These are phyloP conservation scores for Curvularia eragrostidis DNA, from an alignment of 2,329 filamentous ascomycete species.

Conservation along the genomic window DNA sequence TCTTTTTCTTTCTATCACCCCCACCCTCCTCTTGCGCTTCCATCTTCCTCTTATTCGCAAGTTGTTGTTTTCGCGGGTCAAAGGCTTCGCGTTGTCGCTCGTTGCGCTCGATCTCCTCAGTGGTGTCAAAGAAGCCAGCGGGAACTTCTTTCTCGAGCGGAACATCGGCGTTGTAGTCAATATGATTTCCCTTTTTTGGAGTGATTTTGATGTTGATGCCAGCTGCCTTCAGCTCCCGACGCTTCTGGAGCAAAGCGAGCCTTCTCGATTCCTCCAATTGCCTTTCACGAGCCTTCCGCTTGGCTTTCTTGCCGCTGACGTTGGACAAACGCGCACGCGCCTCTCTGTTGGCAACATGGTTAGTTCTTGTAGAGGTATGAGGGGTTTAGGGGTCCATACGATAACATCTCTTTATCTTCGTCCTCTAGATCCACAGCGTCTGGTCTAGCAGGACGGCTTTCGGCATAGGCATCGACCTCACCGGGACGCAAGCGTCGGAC, in stretches of 20 bases:
- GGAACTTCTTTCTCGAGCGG: slow-evolving; percentile 94
- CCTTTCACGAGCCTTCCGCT: slow-evolving; percentile 93
- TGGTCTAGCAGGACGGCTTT: slow-evolving; percentile 92
- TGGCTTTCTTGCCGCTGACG: slow-evolving; percentile 98
- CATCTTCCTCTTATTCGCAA: slow-evolving; percentile 90
- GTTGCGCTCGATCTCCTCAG: slow-evolving; percentile 79
- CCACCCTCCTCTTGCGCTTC: slow-evolving; percentile 83
- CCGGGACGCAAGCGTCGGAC: slow-evolving; percentile 87
- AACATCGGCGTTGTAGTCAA: slow-evolving; percentile 99
- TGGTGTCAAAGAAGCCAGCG: slow-evolving; percentile 90
- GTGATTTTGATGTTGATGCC: slow-evolving; percentile 98
- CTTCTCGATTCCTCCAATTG: slow-evolving; percentile 94
- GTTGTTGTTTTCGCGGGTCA: slow-evolving; percentile 89
- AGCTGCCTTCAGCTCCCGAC: slow-evolving; percentile 93
- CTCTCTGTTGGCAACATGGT: slow-evolving; percentile 56
- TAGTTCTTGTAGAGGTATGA: neutral
- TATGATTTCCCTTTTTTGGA: slow-evolving; percentile 90
- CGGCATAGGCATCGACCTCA: slow-evolving; percentile 95
- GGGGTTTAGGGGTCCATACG: slow-evolving; percentile 46
- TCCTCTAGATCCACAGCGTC: slow-evolving; percentile 98
- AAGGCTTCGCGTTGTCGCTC: slow-evolving; percentile 84
- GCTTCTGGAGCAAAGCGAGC: slow-evolving; percentile 89
- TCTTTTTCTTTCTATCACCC: slow-evolving; percentile 83
- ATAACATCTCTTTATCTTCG: slow-evolving; percentile 99
- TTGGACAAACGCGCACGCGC: slow-evolving; percentile 95